Conservation (phyloP, 1,284 basidiomycete species). For the Pyrrhoderma noxium region DNA sequence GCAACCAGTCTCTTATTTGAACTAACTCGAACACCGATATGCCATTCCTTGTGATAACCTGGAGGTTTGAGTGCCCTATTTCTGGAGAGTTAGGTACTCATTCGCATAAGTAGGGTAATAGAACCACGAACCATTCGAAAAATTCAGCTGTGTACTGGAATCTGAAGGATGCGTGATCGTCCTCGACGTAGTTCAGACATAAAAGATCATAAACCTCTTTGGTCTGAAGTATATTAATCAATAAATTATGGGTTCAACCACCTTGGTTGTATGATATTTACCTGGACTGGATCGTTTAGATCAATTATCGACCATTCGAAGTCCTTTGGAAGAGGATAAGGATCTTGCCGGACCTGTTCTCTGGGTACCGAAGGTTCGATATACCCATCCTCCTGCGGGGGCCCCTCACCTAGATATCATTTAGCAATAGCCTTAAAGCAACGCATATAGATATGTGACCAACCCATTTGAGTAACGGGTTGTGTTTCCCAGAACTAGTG, state of each 20-base stretch:
- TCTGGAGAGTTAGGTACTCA: background rate
- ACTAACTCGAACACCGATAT: constrained; percentile 88
- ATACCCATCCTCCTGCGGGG: constrained; percentile 71
- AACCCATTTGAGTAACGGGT: constrained; percentile 85
- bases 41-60: constrained; percentile 91
- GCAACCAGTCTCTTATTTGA: constrained; percentile 93
- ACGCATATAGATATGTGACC: background rate
- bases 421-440: background rate
- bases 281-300: constrained; percentile 72
- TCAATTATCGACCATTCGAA: constrained; percentile 91
- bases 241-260: background rate
- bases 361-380: constrained; percentile 80
- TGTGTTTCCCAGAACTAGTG: constrained; percentile 90
- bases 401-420: constrained; percentile 67
- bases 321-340: constrained; percentile 84
- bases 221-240: constrained; percentile 50
- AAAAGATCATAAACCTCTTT: constrained; percentile 92
- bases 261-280: too few relatives aligned
- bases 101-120: background rate
- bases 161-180: constrained; percentile 91
- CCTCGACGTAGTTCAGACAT: constrained; percentile 94
- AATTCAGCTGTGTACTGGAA: constrained; percentile 97
- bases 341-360: constrained; percentile 79
- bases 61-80: constrained; percentile 92
- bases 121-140: constrained; percentile 72